Percentiles rank a stretch among this genome's conserved stretches.
Evolutionary conservation across 129 eudicot species (phyloP).

Genomic region (Helichrysum umbraculigerum): DNA sequence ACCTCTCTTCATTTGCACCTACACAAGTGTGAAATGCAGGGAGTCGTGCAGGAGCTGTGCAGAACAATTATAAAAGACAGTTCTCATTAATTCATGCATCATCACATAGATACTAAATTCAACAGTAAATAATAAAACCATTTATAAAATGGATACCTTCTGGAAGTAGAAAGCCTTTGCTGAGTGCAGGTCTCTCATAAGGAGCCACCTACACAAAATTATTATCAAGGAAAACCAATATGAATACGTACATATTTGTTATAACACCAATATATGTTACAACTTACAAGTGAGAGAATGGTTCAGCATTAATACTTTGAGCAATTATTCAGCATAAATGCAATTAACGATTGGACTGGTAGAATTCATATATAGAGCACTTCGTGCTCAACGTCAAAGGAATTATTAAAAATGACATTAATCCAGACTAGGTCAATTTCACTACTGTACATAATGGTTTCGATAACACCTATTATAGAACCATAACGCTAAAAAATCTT

Average conservation of each 20-base stretch:
- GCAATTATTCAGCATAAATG: slow-evolving; percentile 8
- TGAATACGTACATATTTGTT: background rate
- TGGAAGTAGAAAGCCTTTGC: slow-evolving; percentile 97
- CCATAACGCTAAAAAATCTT: slow-evolving; percentile 2
- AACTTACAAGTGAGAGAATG: background rate
- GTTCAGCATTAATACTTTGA: background rate
- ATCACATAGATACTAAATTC: background rate
- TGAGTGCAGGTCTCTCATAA: slow-evolving; percentile 97
- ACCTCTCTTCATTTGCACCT: slow-evolving; percentile 79
- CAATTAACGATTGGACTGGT: background rate
- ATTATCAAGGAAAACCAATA: background rate
- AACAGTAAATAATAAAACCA: background rate
- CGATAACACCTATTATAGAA: background rate
- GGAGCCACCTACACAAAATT: slow-evolving; percentile 71
- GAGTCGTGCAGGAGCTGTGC: slow-evolving; percentile 83
- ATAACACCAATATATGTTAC: background rate
- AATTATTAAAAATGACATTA: background rate
- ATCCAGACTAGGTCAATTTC: slow-evolving; percentile 5
- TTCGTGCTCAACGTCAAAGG: slow-evolving; percentile 11
- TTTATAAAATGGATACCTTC: slow-evolving; percentile 61
- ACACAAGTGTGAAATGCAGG: slow-evolving; percentile 96
- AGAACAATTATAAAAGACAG: slow-evolving; percentile 18
- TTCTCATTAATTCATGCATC: background rate
- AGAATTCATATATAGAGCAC: background rate
- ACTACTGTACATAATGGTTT: background rate